These are phyloP conservation scores for Tolypocladium endophyticum DNA, from an alignment of 2,329 filamentous ascomycete species.

Conservation along the genomic window DNA sequence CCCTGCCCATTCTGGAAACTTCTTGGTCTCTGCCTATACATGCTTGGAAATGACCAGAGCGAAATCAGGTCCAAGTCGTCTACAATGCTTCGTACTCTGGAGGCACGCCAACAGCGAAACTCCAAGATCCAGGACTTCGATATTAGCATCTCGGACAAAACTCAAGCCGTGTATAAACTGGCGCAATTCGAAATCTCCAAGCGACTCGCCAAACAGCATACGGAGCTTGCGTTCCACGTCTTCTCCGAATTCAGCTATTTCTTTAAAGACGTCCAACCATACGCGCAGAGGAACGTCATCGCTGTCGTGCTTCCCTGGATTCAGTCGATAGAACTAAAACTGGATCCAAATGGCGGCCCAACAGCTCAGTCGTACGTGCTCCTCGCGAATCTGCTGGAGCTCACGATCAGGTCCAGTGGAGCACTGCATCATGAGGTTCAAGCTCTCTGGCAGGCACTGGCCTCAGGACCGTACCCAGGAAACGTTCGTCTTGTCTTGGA, in stretches of 20 bases:
- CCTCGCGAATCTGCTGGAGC: constrained; percentile 87
- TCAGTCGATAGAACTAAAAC: constrained; percentile 81
- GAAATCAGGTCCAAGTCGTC: constrained; percentile 84
- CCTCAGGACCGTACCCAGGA: constrained; percentile 81
- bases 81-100: constrained; percentile 66
- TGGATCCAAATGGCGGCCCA: constrained; percentile 85
- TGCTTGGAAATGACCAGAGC: constrained; percentile 82
- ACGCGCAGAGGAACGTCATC: constrained; percentile 85
- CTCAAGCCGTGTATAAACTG: constrained; percentile 92
- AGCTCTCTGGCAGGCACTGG: constrained; percentile 91
- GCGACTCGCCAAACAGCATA: constrained; percentile 76
- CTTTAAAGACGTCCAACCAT: constrained; percentile 76
- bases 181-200: constrained; percentile 96
- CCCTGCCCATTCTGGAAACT: constrained; percentile 84
- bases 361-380: constrained; percentile 91
- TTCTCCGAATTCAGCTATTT: constrained; percentile 93
- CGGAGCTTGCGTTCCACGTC: constrained; percentile 81
- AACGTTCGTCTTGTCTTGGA: constrained; percentile 93
- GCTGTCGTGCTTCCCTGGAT: constrained; percentile 95
- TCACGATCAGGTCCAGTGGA: constrained; percentile 85
- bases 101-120: constrained; percentile 65
- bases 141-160: constrained; percentile 97
- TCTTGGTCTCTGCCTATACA: constrained; percentile 79
- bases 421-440: constrained; percentile 93
- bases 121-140: constrained; percentile 96